Evolutionary conservation across 768 basidiomycete species (phyloP).

Genomic region (Tricholoma hemisulphureum): DNA sequence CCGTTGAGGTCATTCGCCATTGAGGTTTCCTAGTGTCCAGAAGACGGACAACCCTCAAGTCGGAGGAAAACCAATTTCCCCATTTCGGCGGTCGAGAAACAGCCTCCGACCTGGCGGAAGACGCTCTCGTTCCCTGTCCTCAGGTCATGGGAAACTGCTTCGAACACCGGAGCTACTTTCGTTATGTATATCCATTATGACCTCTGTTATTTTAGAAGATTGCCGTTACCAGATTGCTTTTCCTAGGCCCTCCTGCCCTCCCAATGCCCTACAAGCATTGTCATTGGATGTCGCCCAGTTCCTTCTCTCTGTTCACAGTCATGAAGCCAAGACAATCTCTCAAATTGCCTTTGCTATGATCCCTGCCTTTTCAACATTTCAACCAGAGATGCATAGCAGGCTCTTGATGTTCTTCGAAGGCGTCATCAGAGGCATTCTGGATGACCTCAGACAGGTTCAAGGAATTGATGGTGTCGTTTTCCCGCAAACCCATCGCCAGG

Average conservation of each 20-base stretch:
- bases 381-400: conserved; percentile 56
- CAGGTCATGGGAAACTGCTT: conserved; percentile 25
- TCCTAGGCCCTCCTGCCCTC: conserved; percentile 65
- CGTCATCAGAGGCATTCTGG: conserved; percentile 53
- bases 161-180: conserved; percentile 54
- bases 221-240: conserved; percentile 61
- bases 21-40: conserved; percentile 13
- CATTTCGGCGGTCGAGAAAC: conserved; percentile 46
- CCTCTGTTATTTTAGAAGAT: conserved; percentile 69
- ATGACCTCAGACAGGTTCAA: conserved; percentile 41
- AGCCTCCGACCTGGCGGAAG: conserved; percentile 42
- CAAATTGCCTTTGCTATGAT: conserved; percentile 67
- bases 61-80: conserved; percentile 33
- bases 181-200: conserved; percentile 57
- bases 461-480: conserved; percentile 17
- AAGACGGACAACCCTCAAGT: conserved; percentile 18
- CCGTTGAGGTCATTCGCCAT: background rate
- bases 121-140: conserved; percentile 58
- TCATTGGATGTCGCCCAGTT: conserved; percentile 71
- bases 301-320: conserved; percentile 54
- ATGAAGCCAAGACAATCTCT: conserved; percentile 51
- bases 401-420: conserved; percentile 68
- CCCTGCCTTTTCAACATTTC: conserved; percentile 74
- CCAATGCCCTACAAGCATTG: conserved; percentile 72
- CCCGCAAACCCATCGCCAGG: background rate